phyloP scores from a whole-genome alignment of 1,284 basidiomycete species.

The Neolentinus lepideus region DNA sequence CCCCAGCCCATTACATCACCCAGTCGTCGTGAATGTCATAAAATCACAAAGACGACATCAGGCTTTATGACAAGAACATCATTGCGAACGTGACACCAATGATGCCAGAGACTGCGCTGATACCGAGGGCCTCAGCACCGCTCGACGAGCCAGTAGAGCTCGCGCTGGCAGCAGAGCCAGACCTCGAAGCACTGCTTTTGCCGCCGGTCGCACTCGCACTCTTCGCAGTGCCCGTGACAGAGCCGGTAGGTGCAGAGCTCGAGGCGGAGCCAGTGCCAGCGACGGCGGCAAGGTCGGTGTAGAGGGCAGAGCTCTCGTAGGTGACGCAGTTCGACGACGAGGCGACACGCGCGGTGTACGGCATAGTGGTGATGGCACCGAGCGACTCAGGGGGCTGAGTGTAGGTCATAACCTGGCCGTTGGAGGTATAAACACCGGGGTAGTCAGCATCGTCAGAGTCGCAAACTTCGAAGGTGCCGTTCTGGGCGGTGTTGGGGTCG shows the following conservation, averaged over 20 bases:
- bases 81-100: background rate
- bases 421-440: constrained; percentile 25
- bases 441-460: constrained; percentile 53
- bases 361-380: constrained; percentile 25
- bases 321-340: constrained; percentile 29
- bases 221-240: constrained; percentile 6
- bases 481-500: constrained; percentile 32
- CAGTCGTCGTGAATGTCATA: background rate
- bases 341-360: constrained; percentile 29
- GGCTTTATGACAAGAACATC: background rate
- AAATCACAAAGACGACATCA: background rate
- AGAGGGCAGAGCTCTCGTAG: constrained; percentile 24
- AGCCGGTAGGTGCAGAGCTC: background rate
- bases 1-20: background rate
- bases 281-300: constrained; percentile 8
- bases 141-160: background rate
- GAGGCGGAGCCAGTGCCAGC: constrained; percentile 6
- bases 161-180: constrained; percentile 7
- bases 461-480: constrained; percentile 36
- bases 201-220: background rate
- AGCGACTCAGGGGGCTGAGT: constrained; percentile 27
- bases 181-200: background rate
- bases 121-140: constrained; percentile 2
- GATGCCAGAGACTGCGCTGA: background rate
- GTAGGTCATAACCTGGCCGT: constrained; percentile 14